Base-by-base conservation (phyloP, 2,329 filamentous ascomycete species). In the Gnomoniopsis sp. region DNA sequence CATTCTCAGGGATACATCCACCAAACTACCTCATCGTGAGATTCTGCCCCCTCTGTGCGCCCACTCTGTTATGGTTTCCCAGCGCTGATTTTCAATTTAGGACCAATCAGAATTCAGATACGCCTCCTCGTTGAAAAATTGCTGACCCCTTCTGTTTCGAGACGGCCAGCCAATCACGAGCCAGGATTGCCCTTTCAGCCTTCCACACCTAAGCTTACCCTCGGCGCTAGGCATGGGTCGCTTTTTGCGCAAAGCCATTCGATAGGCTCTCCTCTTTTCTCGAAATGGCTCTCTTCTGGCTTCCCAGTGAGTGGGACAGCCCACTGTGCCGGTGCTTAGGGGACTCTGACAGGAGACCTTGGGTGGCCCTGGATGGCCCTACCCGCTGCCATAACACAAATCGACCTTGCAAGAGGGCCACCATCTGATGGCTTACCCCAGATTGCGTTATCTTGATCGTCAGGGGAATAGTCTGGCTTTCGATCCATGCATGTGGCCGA, bases 221-320 rank as follows among this genome's bases (percentile, higher is more conserved):
- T 60, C 61, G 62, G 60, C 57, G 58, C 62, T 65, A 65, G 64
- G 21, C 66, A 66, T 62, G 67, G 65, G 60, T 64, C 49, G 46
- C 49, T 47, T 33, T 46, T 57, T 47, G 43, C 51, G 54, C 55
- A 30, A 63, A 59, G 65, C 54, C 66, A 68, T 69, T 30, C 67
- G 62, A 71, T 65, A 70, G 69, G 69, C 63, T 70, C 63, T 70
- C 68, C 53, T 71, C 65, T 59, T 48, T 63, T 55, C 61, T 64
- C 56, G 62, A 60, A 36, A 59, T 47, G 44, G 46, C 46, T 38
- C 60, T 49, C 53, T 56, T 53, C 50, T 62, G 58, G 57, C 54
- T 63, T 62, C 61, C 49, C 57, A 57, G 57, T 60, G 34, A 26
- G 57, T 51, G 49, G 51, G 49, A 49, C 52, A 49, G 49, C 51